Conservation (phyloP, 768 basidiomycete genomes). For the Xanthoconium purpureum region DNA sequence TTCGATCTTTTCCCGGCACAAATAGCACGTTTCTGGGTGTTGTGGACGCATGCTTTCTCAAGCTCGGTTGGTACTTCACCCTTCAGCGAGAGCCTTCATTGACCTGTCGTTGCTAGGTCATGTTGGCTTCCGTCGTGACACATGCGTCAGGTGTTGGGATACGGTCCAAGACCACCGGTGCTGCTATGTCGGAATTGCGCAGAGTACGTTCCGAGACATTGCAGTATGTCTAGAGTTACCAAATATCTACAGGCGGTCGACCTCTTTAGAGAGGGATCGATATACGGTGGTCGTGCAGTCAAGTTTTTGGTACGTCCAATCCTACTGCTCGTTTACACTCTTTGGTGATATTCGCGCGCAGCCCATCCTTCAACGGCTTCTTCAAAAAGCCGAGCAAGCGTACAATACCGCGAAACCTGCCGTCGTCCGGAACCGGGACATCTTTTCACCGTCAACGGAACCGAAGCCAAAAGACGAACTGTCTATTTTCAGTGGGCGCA, state of each 20-base stretch:
- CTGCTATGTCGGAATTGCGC: conserved; percentile 65
- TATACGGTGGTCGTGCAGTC: conserved; percentile 60
- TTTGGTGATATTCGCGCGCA: conserved; percentile 25
- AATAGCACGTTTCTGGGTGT: conserved; percentile 64
- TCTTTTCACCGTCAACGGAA: conserved; percentile 50
- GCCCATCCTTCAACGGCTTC: conserved; percentile 65
- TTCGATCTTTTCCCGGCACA: conserved; percentile 52
- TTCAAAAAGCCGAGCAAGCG: conserved; percentile 55
- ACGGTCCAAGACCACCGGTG: conserved; percentile 64
- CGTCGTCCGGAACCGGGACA: conserved; percentile 46
- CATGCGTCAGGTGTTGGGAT: conserved; percentile 46
- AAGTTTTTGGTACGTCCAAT: conserved; percentile 59
- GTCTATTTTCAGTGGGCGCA: conserved; percentile 74
- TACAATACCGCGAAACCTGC: conserved; percentile 47
- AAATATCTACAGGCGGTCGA: conserved; percentile 43
- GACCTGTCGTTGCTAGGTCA: conserved; percentile 45
- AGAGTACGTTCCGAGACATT: conserved; percentile 13
- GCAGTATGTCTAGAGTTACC: background rate
- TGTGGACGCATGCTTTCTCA: conserved; percentile 73
- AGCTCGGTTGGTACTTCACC: conserved; percentile 45
- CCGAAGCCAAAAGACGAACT: conserved; percentile 62
- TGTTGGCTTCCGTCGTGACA: conserved; percentile 75
- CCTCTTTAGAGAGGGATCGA: conserved; percentile 62
- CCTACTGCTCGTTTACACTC: background rate
- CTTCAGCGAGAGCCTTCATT: background rate